A percentile compares a stretch with the other conserved stretches of the same genome.
Evolutionary conservation across 495 filamentous ascomycete species (phyloP).

Genomic region (Podospora pseudocomata): DNA sequence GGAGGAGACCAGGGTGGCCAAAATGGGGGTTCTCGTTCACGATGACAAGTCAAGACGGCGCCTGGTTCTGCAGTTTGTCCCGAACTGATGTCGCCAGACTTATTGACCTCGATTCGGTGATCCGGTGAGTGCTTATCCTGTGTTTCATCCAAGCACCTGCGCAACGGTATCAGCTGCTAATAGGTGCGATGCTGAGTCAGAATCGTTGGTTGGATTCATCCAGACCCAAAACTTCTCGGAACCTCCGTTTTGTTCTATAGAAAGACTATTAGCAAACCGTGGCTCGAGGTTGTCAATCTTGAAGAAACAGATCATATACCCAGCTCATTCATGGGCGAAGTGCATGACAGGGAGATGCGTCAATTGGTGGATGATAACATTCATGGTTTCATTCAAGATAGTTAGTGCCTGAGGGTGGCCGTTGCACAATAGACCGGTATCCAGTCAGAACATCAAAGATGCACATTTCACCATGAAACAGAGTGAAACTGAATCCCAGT

Average conservation of each 20-base stretch:
- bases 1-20: not conserved
- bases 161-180: too few species aligned
- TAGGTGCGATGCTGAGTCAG: too few species aligned
- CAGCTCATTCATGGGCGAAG: not conserved
- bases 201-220: too few species aligned
- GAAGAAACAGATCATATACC: not conserved
- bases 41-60: too few species aligned
- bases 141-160: too few species aligned
- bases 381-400: not conserved
- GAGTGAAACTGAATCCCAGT: too few species aligned
- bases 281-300: not conserved
- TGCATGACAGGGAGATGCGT: not conserved
- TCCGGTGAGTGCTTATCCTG: too few species aligned
- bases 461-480: too few species aligned
- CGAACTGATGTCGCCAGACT: too few species aligned
- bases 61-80: too few species aligned
- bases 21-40: not conserved
- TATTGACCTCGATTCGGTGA: too few species aligned
- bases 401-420: not conserved
- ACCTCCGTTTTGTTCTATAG: not conserved
- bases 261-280: not conserved
- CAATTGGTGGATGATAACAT: not conserved
- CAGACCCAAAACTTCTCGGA: not conserved
- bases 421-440: not conserved
- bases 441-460: not conserved